phyloP scores from a whole-genome alignment of 345 rosid species.

The Salix arbutifolia region DNA sequence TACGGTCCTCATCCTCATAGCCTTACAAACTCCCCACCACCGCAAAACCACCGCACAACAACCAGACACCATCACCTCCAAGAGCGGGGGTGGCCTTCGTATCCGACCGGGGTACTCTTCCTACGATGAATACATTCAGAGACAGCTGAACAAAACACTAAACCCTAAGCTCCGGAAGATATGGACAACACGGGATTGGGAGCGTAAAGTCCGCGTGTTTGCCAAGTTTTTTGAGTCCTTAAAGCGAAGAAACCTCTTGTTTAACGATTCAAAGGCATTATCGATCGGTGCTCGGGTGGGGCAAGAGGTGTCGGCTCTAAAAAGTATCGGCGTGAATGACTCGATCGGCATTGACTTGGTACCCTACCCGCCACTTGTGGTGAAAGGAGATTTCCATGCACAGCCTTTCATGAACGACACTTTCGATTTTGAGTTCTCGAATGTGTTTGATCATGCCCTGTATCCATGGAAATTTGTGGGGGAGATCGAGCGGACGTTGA shows the following conservation, averaged over 20 bases:
- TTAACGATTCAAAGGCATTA: constrained; percentile 23
- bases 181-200: constrained; percentile 44
- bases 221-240: constrained; percentile 25
- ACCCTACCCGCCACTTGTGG: constrained; percentile 38
- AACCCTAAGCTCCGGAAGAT: constrained; percentile 37
- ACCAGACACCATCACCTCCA: not conserved
- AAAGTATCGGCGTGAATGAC: constrained; percentile 27
- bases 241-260: constrained; percentile 19
- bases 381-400: constrained; percentile 39
- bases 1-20: constrained; percentile 18
- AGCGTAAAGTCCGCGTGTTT: constrained; percentile 36
- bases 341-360: constrained; percentile 38
- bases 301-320: constrained; percentile 38
- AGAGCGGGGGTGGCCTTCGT: constrained; percentile 20
- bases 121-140: constrained; percentile 32
- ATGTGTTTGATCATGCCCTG: constrained; percentile 43
- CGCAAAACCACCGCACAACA: not conserved
- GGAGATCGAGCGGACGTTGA: constrained; percentile 43
- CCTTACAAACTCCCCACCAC: constrained; percentile 7
- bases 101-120: constrained; percentile 38
- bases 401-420: constrained; percentile 36
- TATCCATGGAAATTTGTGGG: constrained; percentile 32
- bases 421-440: constrained; percentile 42
- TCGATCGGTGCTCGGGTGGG: constrained; percentile 45
- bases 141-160: constrained; percentile 37